Evolutionary conservation across 169 alveolate genomes (phyloP).

Genomic region (Plasmodium chabaudi): DNA sequence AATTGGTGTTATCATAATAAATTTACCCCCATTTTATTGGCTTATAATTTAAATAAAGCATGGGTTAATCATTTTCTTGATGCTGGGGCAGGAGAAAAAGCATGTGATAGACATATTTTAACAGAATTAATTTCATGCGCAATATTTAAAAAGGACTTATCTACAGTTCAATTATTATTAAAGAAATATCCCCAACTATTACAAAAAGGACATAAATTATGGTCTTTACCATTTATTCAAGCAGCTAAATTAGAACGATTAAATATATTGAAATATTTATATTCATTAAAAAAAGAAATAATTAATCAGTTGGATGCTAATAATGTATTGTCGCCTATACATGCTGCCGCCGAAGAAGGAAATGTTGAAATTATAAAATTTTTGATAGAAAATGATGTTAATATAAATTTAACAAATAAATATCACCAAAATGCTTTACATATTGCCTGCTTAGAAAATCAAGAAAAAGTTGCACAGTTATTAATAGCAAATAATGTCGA

Average conservation of each 20-base stretch:
- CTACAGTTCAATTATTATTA: constrained; percentile 81
- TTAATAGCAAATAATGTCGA: constrained; percentile 70
- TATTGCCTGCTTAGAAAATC: constrained; percentile 84
- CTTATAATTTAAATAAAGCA: constrained; percentile 85
- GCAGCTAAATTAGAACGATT: constrained; percentile 81
- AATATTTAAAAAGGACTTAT: constrained; percentile 83
- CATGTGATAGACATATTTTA: constrained; percentile 84
- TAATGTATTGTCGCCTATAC: constrained; percentile 82
- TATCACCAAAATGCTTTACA: constrained; percentile 84
- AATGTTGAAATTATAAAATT: constrained; percentile 82
- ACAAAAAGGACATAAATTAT: constrained; percentile 86
- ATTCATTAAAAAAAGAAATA: constrained; percentile 70
- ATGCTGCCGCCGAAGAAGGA: constrained; percentile 90
- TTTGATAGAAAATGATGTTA: constrained; percentile 77
- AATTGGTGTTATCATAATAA: constrained; percentile 88
- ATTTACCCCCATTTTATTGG: constrained; percentile 87
- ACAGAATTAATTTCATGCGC: constrained; percentile 88
- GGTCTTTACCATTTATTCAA: constrained; percentile 90
- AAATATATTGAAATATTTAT: constrained; percentile 77
- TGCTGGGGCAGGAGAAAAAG: constrained; percentile 89
- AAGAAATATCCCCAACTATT: constrained; percentile 87
- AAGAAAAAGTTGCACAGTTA: constrained; percentile 69
- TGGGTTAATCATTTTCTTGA: constrained; percentile 88
- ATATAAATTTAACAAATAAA: constrained; percentile 78
- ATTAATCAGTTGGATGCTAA: constrained; percentile 68